Conservation (phyloP, 1,284 basidiomycete genomes). For the Boletellus deceptivus region DNA sequence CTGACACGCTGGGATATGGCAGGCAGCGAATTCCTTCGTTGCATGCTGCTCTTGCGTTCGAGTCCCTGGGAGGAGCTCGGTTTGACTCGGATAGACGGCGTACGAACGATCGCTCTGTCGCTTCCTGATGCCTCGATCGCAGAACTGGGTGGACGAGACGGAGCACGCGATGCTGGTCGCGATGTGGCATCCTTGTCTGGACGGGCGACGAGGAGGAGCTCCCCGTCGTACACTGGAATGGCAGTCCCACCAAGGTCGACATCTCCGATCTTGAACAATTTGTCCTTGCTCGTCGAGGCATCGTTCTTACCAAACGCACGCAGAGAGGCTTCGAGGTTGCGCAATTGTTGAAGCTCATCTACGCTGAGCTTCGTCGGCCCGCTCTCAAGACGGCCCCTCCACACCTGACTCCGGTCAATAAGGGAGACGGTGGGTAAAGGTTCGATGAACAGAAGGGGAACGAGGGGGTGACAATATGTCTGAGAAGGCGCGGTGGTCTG, state of each 20-base stretch:
- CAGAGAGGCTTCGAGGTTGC: slow-evolving; percentile 37
- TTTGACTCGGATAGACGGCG: slow-evolving; percentile 73
- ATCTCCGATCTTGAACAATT: slow-evolving; percentile 36
- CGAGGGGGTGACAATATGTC: slow-evolving; percentile 48
- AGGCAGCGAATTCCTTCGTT: slow-evolving; percentile 73
- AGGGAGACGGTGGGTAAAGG: slow-evolving; percentile 64
- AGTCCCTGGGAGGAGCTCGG: slow-evolving; percentile 61
- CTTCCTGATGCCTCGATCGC: slow-evolving; percentile 39
- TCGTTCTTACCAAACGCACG: slow-evolving; percentile 19
- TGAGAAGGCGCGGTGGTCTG: slow-evolving; percentile 40
- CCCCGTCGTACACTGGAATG: slow-evolving; percentile 71
- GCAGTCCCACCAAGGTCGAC: slow-evolving; percentile 63
- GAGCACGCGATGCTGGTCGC: slow-evolving; percentile 54
- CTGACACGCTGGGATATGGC: slow-evolving; percentile 63
- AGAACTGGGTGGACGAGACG: slow-evolving; percentile 64
- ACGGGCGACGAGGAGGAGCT: slow-evolving; percentile 64
- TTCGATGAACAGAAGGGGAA: slow-evolving; percentile 73
- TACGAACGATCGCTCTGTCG: slow-evolving; percentile 50
- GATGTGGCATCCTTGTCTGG: slow-evolving; percentile 49
- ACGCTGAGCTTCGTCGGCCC: slow-evolving; percentile 44
- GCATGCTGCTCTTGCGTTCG: slow-evolving; percentile 71
- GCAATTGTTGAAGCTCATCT: slow-evolving; percentile 55
- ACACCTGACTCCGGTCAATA: slow-evolving; percentile 60
- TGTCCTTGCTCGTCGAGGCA: slow-evolving; percentile 22
- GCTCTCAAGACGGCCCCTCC: slow-evolving; percentile 66